phyloP scores from a whole-genome alignment of 805 yeast species.

The Blastobotrys attinorum region DNA sequence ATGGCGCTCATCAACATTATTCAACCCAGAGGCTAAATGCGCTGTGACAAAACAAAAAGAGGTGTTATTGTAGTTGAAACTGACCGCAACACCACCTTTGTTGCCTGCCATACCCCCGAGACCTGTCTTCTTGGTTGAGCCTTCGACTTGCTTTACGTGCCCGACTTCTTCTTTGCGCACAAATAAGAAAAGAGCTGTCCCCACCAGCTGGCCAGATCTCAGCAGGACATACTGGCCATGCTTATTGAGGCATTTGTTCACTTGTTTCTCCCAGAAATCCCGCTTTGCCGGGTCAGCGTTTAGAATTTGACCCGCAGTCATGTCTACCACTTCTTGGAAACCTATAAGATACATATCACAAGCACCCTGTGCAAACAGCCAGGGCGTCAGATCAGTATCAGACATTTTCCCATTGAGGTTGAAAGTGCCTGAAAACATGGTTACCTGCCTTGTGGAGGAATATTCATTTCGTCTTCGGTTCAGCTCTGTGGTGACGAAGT shows the following conservation, averaged over 20 bases:
- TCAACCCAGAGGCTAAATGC: conserved; percentile 89
- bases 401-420: conserved; percentile 71
- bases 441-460: conserved; percentile 52
- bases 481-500: conserved; percentile 65
- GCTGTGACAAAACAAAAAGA: conserved; percentile 80
- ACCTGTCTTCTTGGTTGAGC: conserved; percentile 93
- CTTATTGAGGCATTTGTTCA: conserved; percentile 57
- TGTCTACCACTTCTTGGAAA: conserved; percentile 87
- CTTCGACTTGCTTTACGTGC: conserved; percentile 74
- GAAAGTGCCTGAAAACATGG: conserved; percentile 74
- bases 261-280: conserved; percentile 66
- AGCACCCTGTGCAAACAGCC: conserved; percentile 51
- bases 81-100: conserved; percentile 91
- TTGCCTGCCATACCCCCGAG: conserved; percentile 96
- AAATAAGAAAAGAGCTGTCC: conserved; percentile 69
- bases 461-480: conserved; percentile 42
- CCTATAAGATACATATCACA: conserved; percentile 84
- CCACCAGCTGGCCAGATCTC: conserved; percentile 87
- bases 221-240: conserved; percentile 46
- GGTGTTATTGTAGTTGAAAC: conserved; percentile 75
- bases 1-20: conserved; percentile 74
- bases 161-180: conserved; percentile 52
- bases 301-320: conserved; percentile 84
- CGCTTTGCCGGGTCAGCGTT: conserved; percentile 78
- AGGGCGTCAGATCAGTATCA: conserved; percentile 53